Base-by-base conservation (phyloP, 352 stramenopile species). In the Pythium folliculosum region DNA sequence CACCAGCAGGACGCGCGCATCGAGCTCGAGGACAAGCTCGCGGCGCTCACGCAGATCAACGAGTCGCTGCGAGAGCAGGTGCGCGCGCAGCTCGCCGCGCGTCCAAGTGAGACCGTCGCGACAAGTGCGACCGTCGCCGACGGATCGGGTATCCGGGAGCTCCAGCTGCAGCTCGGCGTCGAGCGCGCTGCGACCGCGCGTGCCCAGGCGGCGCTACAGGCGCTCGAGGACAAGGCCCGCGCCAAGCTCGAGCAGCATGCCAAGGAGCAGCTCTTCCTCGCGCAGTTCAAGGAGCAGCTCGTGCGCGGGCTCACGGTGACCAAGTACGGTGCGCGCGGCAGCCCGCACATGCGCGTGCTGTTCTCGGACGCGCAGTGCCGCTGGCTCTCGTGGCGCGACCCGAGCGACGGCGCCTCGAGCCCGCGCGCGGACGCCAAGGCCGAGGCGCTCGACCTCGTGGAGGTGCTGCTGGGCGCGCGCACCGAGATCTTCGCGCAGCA, bases 251-350 rank as follows among this genome's bases (percentile, higher is more conserved):
- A 76, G 32, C 56, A 64, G 10, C 59, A 84, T 48, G 63, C 44
- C 19, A 77, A 74, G 21, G 80, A 89, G 9, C 70, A 80, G 25
- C 69, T 81, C 32, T 71, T 75, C 45, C 76, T 91, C 4, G 48
- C 62, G 17, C 73, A 82, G 49, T 88, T 89, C 69, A 91, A 91
- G 69, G 68, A 77, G 60, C 72, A 84, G 38, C 74, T 89, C 43
- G 74, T 75, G 30, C 71, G 65, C 10, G 82, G 80, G 27, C 69
- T 91, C 51, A 63, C 77, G 0, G 75, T 89, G 27, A 86, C 70
- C 58, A 89, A 89, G 71, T 86, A 83, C 64, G 78, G 78, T 5
- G 32, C 80, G 4, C 75, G 75, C 0, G 80, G 80, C 25, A 75
- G 70, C 4, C 80, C 80, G 22, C 78, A 88, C 54, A 30, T 66